These are phyloP conservation scores for Pseudogymnoascus sp. DNA, from an alignment of 2,329 filamentous ascomycete genomes.

Conservation along the genomic window DNA sequence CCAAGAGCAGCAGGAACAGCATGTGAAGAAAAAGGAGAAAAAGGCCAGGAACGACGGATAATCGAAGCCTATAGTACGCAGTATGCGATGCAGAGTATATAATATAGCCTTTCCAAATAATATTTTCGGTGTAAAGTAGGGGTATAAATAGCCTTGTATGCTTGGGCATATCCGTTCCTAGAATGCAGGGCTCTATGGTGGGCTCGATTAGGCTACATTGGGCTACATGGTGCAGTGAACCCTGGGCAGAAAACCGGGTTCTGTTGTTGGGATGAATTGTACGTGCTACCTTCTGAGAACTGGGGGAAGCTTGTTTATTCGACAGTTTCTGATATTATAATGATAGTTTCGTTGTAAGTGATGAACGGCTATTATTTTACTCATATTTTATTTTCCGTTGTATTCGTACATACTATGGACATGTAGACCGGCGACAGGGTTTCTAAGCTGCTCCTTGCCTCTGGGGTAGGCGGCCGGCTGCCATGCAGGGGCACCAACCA, in stretches of 20 bases:
- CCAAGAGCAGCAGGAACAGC: background rate
- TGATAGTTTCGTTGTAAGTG: background rate
- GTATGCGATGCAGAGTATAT: background rate
- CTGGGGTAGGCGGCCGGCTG: background rate
- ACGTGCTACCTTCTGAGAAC: background rate
- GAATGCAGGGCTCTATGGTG: background rate
- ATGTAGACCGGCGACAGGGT: background rate
- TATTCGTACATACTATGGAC: background rate
- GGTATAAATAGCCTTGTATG: background rate
- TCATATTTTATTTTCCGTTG: background rate
- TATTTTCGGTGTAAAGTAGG: background rate
- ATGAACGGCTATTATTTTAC: background rate
- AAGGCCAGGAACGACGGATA: background rate
- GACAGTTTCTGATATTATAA: background rate
- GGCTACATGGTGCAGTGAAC: background rate
- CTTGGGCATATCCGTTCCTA: background rate
- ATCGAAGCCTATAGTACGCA: background rate
- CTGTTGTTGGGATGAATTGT: background rate
- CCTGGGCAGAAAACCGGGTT: background rate
- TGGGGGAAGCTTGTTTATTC: background rate
- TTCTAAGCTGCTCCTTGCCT: background rate
- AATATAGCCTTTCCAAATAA: background rate
- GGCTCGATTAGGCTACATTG: background rate
- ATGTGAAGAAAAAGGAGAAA: slow-evolving; percentile 1
- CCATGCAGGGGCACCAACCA: background rate